Conservation (phyloP, 176 grass and related monocot species). For the Chrysopogon serrulatus region DNA sequence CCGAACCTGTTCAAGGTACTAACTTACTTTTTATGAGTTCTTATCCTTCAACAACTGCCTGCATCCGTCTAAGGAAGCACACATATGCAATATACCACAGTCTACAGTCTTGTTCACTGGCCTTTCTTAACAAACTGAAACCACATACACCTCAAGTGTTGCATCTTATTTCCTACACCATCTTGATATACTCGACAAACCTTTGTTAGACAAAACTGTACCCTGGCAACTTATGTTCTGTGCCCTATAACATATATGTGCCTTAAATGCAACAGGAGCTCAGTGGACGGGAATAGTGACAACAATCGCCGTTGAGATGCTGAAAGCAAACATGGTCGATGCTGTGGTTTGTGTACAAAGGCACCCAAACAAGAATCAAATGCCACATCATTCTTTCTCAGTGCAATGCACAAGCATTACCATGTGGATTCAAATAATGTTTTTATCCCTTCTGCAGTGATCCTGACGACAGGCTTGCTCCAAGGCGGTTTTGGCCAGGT, state of each 20-base stretch:
- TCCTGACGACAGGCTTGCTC: constrained; percentile 71
- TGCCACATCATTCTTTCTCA: constrained; percentile 10
- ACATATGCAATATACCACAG: background rate
- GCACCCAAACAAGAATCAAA: constrained; percentile 50
- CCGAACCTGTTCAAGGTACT: constrained; percentile 69
- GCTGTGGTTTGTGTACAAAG: constrained; percentile 97
- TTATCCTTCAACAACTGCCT: background rate
- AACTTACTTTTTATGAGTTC: background rate
- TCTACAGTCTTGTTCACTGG: background rate
- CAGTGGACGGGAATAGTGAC: constrained; percentile 95
- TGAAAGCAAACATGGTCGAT: constrained; percentile 85
- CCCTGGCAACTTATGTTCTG: background rate
- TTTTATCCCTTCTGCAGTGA: constrained; percentile 57
- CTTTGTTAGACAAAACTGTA: background rate
- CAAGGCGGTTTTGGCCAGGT: constrained; percentile 90
- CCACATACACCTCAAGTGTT: background rate
- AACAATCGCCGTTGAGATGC: constrained; percentile 93
- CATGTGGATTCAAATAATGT: constrained; percentile 9
- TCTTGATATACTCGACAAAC: background rate
- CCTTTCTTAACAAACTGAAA: background rate
- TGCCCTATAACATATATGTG: background rate
- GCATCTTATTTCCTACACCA: background rate
- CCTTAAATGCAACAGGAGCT: constrained; percentile 49
- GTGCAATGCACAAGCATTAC: background rate
- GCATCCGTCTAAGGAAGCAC: background rate